Evolutionary conservation across 2,329 filamentous ascomycete species (phyloP), one percentile per base, ranked within the genome.

Genomic region (Aaosphaeria pasadenensis): DNA sequence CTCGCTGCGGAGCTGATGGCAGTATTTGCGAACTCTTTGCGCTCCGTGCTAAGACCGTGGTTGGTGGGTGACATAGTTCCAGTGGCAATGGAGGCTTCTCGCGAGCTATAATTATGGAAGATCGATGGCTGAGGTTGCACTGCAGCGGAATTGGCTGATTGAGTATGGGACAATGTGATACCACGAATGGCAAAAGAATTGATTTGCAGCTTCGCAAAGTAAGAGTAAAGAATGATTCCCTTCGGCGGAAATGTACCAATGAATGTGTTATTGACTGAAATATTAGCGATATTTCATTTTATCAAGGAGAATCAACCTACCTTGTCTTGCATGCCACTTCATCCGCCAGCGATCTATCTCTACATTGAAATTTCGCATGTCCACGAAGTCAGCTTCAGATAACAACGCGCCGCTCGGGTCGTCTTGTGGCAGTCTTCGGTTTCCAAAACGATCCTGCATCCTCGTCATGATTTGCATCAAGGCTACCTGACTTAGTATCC

Each of bases 181-280:
- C 17, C 17, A 64, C 77, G 43, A 59, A 79, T 49, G 59, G 74
- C 57, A 67, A 80, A 58, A 58, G 77, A 60, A 49, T 79, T 78
- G 30, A 80, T 69, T 44, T 80, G 76, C 46, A 80, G 77, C 44
- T 76, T 76, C n/a, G 76, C 77, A 51, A 80, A 80, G 55, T 79
- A 74, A 54, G 77, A 79, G 57, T 80, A 78, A 4, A 80, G 60
- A 1, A 78, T 72, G 7, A 79, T 74, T 4, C 75, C 76, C 55
- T 77, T 77, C 5, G 74, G 75, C 2, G 75, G 75, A 39, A 66
- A 67, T 4, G 63, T 66, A 4, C 60, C 60, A 24, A 67, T 64
- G 11, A 47, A 43, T n/a, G 54, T 47, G 39, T 57, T 64, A 32
- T 66, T 61, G 5, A 54, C 58, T 1, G 63, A 66, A 24, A 24